phyloP scores from a whole-genome alignment of 345 rosid species.

The Boechera divaricarpa region DNA sequence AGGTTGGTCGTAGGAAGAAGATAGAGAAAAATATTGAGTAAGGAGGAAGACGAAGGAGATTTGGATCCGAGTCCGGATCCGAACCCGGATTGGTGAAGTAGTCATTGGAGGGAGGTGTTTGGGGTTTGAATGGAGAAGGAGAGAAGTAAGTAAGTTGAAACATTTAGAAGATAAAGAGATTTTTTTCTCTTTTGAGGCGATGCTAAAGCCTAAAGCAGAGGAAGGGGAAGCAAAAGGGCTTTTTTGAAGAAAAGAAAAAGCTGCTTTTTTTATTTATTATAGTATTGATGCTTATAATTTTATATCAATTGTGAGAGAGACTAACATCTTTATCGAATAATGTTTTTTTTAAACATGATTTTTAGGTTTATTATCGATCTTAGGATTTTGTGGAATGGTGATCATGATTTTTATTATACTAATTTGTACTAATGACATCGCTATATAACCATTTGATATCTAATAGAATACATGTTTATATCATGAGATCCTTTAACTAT shows the following conservation, averaged over 20 bases:
- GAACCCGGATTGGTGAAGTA: constrained; percentile 44
- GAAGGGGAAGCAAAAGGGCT: constrained; percentile 20
- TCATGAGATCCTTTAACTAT: background rate
- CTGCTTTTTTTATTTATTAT: constrained; percentile 28
- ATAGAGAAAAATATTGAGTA: constrained; percentile 32
- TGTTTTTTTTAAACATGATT: background rate
- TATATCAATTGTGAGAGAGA: constrained; percentile 9
- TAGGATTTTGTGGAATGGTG: too few relatives aligned
- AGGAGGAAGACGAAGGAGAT: constrained; percentile 47
- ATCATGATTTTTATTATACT: too few relatives aligned
- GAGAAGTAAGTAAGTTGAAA: constrained; percentile 35
- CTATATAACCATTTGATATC: too few relatives aligned
- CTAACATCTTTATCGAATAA: constrained; percentile 23
- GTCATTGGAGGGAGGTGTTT: constrained; percentile 57
- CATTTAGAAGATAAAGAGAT: constrained; percentile 30
- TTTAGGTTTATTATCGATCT: too few relatives aligned
- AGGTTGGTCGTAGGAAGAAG: constrained; percentile 47
- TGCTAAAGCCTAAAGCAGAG: constrained; percentile 37
- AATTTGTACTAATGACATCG: too few relatives aligned
- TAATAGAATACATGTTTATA: too few relatives aligned
- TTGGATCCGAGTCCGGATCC: constrained; percentile 39
- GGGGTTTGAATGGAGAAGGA: constrained; percentile 42
- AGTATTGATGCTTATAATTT: constrained; percentile 17
- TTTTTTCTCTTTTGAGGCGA: background rate
- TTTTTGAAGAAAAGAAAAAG: constrained; percentile 41